Base-by-base conservation (phyloP, 1,284 basidiomycete genomes). In the Xerocomus amazonicus region DNA sequence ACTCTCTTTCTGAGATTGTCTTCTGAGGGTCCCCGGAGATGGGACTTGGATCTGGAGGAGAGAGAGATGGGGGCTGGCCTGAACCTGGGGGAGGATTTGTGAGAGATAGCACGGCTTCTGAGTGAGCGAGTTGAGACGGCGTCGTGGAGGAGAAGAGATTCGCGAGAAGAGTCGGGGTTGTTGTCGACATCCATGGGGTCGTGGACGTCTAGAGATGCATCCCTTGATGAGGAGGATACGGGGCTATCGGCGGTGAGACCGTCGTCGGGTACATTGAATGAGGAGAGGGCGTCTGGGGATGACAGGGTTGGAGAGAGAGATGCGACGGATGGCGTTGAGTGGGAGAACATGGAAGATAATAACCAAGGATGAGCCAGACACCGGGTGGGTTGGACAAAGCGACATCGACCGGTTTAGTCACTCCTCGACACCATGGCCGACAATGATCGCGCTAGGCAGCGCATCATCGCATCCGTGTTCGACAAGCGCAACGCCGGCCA, bases 391-490 rank as follows among this genome's bases (percentile, higher is more conserved):
- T 23, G 19, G 19, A 23, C 19, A 23, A 23, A 23, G 19, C 19
- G 19, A 38, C 37, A 45, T 10, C 28, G n/a, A n/a, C 42, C 50
- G 54, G 19, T 37, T 41, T 41, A 41, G 39, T 23, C 19, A 23
- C 19, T 23, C 2, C 19, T 23, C 19, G 39, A 48, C 56, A 53
- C 28, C 54, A 86, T 87, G 83, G 66, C 76, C 43, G 82, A 86
- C 63, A 72, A 75, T 57, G 75, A 76, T 49, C 65, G 61, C 29
- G 67, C 69, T 34, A 79, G 77, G 53, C 77, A 83, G 59, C 80
- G 83, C 56, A 95, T 97, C 59, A 83, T 92, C 56, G 70, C 78
- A 1, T 94, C 92, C 7, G 84, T 95, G 3, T 96, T 97, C 72
- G 78, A 83, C 29, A 80, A 81, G 59, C 75, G 83, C 43, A 82